These are phyloP conservation scores for Ambrosiella beaveri DNA, from an alignment of 2,329 filamentous ascomycete genomes.

Conservation along the genomic window DNA sequence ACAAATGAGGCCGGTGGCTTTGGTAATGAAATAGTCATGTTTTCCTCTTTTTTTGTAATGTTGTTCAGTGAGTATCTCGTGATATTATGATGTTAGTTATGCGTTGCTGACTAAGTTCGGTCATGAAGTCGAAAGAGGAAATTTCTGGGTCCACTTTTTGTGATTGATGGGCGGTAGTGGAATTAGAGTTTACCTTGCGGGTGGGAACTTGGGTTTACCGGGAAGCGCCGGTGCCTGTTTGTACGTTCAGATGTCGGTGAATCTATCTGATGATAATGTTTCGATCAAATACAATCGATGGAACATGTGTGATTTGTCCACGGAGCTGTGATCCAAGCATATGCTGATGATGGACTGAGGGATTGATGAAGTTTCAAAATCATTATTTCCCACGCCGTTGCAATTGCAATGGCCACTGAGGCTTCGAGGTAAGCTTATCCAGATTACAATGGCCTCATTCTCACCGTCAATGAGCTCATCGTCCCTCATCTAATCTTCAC, in stretches of 20 bases:
- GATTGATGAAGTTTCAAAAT: neutral
- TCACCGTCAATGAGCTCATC: neutral
- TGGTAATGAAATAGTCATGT: neutral
- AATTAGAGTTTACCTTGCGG: neutral
- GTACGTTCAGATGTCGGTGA: neutral
- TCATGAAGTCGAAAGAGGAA: neutral
- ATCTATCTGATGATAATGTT: neutral
- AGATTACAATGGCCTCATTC: neutral
- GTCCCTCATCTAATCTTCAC: neutral
- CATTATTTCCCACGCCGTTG: neutral
- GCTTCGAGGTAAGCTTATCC: neutral
- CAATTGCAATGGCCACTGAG: neutral
- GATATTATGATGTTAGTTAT: neutral
- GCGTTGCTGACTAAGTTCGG: neutral
- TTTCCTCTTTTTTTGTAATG: neutral
- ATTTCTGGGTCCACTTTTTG: neutral
- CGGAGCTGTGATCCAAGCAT: neutral
- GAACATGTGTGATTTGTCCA: neutral
- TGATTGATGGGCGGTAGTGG: neutral
- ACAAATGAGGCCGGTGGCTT: conserved; percentile 10
- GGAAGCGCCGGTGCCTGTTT: neutral
- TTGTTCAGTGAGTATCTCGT: neutral
- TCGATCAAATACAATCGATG: no score
- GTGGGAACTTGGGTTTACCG: neutral
- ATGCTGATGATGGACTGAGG: neutral